phyloP scores from a whole-genome alignment of 192 early-diverging fungal genomes.

The Pilaira anomala region DNA sequence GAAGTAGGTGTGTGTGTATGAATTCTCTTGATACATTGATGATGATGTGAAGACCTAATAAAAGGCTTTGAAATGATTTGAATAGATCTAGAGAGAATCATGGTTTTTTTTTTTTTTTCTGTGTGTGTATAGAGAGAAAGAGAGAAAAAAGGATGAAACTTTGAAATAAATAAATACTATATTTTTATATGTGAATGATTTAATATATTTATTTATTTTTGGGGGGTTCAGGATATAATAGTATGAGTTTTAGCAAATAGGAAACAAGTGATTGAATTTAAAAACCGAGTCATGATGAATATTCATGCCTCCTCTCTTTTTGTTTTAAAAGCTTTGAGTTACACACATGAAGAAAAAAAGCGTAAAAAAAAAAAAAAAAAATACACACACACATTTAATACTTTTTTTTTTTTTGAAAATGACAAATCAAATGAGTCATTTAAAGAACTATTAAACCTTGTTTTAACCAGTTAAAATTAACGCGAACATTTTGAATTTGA shows the following conservation, averaged over 20 bases:
- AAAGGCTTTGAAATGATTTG: neutral
- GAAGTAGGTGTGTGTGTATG: conserved; percentile 13
- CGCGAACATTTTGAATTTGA: neutral
- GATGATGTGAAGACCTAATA: neutral
- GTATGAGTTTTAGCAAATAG: neutral
- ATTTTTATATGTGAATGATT: neutral
- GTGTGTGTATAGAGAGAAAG: too few species aligned
- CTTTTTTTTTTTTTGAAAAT: neutral
- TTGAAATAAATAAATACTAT: too few species aligned
- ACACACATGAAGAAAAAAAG: too few species aligned
- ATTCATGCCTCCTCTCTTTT: too few species aligned
- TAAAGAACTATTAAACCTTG: neutral
- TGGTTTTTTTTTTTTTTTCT: too few species aligned
- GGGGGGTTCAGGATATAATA: neutral
- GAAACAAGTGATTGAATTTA: conserved; percentile 1
- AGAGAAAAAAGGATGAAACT: neutral
- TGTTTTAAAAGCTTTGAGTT: neutral
- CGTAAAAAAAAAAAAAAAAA: too few species aligned
- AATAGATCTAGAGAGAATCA: too few species aligned
- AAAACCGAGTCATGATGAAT: conserved; percentile 9
- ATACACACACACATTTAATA: neutral
- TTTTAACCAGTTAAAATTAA: conserved; percentile 3
- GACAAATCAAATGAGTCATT: neutral
- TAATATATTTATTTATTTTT: conserved; percentile 7
- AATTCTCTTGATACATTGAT: conserved; percentile 7